A percentile compares a stretch with the other conserved stretches of the same genome.
Conservation (phyloP, 108 stramenopile genomes). For the Skeletonema marinoi region DNA sequence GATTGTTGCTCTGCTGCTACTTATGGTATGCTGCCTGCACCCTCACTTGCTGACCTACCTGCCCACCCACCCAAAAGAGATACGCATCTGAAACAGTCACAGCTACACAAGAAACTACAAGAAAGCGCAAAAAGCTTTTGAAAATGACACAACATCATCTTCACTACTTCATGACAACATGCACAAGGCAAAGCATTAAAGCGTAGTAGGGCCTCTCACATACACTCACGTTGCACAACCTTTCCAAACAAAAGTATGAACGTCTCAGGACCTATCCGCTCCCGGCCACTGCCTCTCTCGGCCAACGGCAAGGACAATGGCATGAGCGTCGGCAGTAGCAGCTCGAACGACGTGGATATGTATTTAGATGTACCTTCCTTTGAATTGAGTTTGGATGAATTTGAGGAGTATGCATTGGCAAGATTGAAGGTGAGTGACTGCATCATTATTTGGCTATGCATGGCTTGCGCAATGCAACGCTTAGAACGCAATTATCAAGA, state of each 20-base stretch:
- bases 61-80: no score
- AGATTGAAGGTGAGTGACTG: conserved; percentile 72
- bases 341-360: conserved; percentile 40
- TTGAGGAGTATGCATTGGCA: conserved; percentile 87
- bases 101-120: no score
- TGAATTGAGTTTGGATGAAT: conserved; percentile 84
- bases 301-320: background rate
- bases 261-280: conserved; percentile 22
- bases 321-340: background rate
- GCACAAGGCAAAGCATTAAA: no score
- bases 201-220: background rate
- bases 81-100: no score
- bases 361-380: conserved; percentile 48
- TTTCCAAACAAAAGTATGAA: conserved; percentile 7
- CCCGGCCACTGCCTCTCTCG: conserved; percentile 3
- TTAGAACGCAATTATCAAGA: background rate
- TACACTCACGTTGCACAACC: background rate
- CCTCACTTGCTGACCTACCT: no score
- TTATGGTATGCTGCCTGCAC: no score
- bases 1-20: no score
- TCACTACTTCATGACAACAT: no score
- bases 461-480: background rate
- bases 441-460: background rate
- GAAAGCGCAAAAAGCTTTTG: no score
- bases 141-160: no score